Evolutionary conservation across 805 yeast genomes (phyloP), one percentile per base, ranked within the genome.

Genomic region (Pichia deserticola): DNA sequence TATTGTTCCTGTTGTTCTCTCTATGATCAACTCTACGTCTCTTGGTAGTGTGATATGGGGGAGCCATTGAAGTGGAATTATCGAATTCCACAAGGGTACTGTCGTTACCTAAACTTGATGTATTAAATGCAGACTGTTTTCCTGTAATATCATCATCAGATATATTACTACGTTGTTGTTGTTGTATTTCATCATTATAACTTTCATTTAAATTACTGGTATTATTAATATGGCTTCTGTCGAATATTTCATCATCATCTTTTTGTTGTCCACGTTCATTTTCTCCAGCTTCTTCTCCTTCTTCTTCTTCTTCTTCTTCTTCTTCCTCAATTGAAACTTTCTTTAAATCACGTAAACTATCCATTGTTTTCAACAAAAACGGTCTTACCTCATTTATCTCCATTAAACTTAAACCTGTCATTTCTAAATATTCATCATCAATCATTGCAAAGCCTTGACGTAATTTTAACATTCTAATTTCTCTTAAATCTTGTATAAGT

Each of bases 351-450:
- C 87, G 73, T 52, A 93, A 67, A 56, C 83, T 84, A 51, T 82
- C 82, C 98, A 93, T 92, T 1, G 87, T 84, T 12, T 72, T 70
- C n/a, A 81, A 71, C 35, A 89, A 81, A 60, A 89, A 86, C 3
- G 97, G 95, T 54, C 97, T 70, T 47, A 90, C 69, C 62, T 89
- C 97, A 63, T 89, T 90, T 54, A 93, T 83, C 64, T 92, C 99
- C 75, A 89, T 63, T 38, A 84, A 63, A 2, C 95, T 86, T 47
- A 93, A 64, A 25, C 93, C 89, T 57, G 89, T 92, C 64, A 92
- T 71, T 60, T 82, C 88, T 52, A 92, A 73, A 66, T 90, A 88
- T 25, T 85, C 79, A 54, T 86, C 95, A 67, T 92, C 92, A 53
- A 92, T 69, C 54, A 82, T 83, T 44, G 74, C 70, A 42, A 92